Percentiles rank a stretch among this genome's conserved stretches.
phyloP scores from a whole-genome alignment of 495 filamentous ascomycete species.

The Aspergillus biplanus region DNA sequence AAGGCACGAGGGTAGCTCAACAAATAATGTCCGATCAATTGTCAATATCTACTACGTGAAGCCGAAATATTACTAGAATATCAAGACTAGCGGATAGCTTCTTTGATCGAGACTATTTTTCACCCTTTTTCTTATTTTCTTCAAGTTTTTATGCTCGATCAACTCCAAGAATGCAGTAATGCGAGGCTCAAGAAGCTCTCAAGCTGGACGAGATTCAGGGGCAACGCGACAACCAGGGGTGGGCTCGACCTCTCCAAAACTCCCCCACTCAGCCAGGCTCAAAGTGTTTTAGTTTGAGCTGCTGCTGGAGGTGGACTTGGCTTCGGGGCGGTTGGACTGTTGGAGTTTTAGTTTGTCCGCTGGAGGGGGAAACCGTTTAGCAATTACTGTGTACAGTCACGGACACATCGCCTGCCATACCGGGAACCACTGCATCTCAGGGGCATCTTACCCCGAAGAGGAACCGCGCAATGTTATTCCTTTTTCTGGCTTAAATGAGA shows the following conservation, averaged over 20 bases:
- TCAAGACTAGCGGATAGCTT: background rate
- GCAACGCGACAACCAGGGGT: conserved; percentile 18
- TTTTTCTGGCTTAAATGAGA: background rate
- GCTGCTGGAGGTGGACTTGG: conserved; percentile 14
- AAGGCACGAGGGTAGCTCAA: conserved; percentile 11
- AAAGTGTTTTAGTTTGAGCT: conserved; percentile 18
- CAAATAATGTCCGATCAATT: conserved; percentile 8
- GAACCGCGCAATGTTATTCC: background rate
- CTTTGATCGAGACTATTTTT: background rate
- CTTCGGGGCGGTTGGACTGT: conserved; percentile 8
- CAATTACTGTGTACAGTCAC: background rate
- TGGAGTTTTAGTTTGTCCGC: conserved; percentile 4
- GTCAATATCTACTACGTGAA: conserved; percentile 6
- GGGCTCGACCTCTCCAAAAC: conserved; percentile 22
- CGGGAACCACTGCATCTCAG: background rate
- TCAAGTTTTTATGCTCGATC: background rate
- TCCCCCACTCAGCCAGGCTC: conserved; percentile 21
- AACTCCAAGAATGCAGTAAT: background rate
- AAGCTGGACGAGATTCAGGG: conserved; percentile 25
- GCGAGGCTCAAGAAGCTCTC: conserved; percentile 9
- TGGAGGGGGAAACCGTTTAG: conserved; percentile 12
- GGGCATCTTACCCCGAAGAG: background rate
- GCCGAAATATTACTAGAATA: background rate
- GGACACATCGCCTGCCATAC: background rate
- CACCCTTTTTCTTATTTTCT: conserved; percentile 3